phyloP scores from a whole-genome alignment of 306 rosid species.

The Erythrophleum fordii region DNA sequence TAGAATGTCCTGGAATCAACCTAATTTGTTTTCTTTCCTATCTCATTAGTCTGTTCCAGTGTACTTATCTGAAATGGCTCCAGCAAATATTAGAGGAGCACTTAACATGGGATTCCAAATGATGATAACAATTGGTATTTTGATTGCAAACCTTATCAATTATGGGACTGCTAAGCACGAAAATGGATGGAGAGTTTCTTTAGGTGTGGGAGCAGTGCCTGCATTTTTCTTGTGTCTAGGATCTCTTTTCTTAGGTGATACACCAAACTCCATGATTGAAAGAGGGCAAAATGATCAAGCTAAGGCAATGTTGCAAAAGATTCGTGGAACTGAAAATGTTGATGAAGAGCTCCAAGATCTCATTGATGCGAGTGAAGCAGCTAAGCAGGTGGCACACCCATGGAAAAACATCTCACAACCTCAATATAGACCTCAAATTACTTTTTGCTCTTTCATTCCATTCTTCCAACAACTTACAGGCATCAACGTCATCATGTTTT shows the following conservation, averaged over 20 bases:
- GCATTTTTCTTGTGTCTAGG: slow-evolving; percentile 31
- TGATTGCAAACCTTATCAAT: slow-evolving; percentile 43
- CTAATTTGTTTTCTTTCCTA: neutral
- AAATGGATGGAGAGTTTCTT: slow-evolving; percentile 39
- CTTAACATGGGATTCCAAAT: slow-evolving; percentile 46
- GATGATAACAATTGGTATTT: slow-evolving; percentile 49
- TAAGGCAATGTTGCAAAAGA: slow-evolving; percentile 17
- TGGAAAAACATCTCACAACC: slow-evolving; percentile 35
- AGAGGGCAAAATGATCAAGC: slow-evolving; percentile 34
- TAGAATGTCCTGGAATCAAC: too few relatives aligned
- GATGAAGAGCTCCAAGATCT: slow-evolving; percentile 36
- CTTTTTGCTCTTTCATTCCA: slow-evolving; percentile 30
- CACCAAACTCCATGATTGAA: slow-evolving; percentile 46
- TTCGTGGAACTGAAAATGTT: slow-evolving; percentile 33
- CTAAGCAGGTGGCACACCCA: slow-evolving; percentile 26
- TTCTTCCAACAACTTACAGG: slow-evolving; percentile 33
- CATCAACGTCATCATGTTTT: slow-evolving; percentile 37
- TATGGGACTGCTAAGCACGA: slow-evolving; percentile 8
- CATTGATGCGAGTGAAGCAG: slow-evolving; percentile 32
- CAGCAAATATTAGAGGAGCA: slow-evolving; percentile 39
- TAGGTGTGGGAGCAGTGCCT: slow-evolving; percentile 44
- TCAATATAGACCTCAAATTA: slow-evolving; percentile 35
- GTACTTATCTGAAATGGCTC: slow-evolving; percentile 47
- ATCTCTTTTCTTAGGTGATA: slow-evolving; percentile 35
- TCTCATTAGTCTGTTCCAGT: slow-evolving; percentile 32